phyloP scores from a whole-genome alignment of 2,329 filamentous ascomycete species.

The Huntiella decipiens region DNA sequence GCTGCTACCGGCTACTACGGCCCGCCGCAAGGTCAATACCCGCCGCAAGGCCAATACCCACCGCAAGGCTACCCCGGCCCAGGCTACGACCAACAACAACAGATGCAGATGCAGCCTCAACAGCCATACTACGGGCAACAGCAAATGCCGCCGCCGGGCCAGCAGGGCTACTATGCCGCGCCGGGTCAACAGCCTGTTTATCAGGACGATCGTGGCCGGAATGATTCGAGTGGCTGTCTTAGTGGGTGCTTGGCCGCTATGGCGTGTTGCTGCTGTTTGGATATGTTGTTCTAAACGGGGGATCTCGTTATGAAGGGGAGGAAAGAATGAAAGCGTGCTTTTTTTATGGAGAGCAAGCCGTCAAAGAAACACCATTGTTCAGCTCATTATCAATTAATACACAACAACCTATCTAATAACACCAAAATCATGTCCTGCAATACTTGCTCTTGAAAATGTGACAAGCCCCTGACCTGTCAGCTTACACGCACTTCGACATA shows the following conservation, averaged over 20 bases:
- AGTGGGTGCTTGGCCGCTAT: slow-evolving; percentile 30
- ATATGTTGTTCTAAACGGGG: slow-evolving; percentile 30
- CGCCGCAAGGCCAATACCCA: slow-evolving; percentile 17
- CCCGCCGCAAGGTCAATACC: slow-evolving; percentile 12
- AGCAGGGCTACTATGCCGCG: slow-evolving; percentile 21
- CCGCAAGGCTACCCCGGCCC: slow-evolving; percentile 16
- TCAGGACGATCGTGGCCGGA: slow-evolving; percentile 16
- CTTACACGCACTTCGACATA: no score
- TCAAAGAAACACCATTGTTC: no score
- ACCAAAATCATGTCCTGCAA: no score
- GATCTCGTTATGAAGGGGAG: not conserved
- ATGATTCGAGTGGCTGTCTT: slow-evolving; percentile 19
- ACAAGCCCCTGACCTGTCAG: no score
- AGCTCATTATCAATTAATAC: no score
- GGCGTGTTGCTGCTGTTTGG: slow-evolving; percentile 41
- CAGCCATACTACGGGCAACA: slow-evolving; percentile 16
- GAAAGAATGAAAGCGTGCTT: not conserved
- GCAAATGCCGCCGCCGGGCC: slow-evolving; percentile 2
- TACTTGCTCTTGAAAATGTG: no score
- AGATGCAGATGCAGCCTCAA: not conserved
- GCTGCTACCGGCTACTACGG: slow-evolving; percentile 12
- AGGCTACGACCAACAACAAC: slow-evolving; percentile 13
- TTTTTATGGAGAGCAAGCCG: no score
- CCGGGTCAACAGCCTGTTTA: slow-evolving; percentile 21
- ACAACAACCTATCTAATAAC: no score